Evolutionary conservation across 164 flowering plant species (phyloP), one percentile per base, ranked within the genome.

Genomic region (Vitis cinerea): DNA sequence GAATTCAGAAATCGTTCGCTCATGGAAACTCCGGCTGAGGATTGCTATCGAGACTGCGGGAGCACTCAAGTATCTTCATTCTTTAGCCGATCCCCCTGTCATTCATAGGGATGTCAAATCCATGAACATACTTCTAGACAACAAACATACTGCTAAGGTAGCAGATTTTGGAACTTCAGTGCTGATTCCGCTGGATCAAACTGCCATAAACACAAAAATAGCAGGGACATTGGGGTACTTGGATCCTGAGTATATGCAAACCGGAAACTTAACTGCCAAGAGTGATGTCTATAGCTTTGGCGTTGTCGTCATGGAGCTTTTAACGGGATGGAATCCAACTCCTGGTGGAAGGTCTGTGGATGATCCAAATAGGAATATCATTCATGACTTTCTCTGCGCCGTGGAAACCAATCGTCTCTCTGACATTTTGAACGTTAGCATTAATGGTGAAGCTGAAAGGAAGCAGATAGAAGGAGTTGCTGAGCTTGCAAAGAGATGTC

Each of bases 231-330:
- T 55, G 9, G 70, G 70, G 8, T 67, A 67, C 52, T 9, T 67
- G 23, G 70, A 67, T 47, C 70, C 70, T 1, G 70, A 67, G 31
- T 67, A 67, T 23, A 29, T 67, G 8, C 12, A 16, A 23, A 59
- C 72, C 2, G 64, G 64, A 3, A 9, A 50, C 7, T 23, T 69
- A n/a, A 69, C 72, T 4, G 30, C 48, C 12, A 27, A 48, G 49
- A 64, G 67, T 64, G 67, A 64, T 64, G 67, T 64, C 9, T 64
- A 64, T 27, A 64, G 55, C 50, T 64, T 69, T 16, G 65, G 72
- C 13, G 72, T 69, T 29, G 65, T 69, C 27, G 53, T 61, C 1
- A 12, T 69, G n/a, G 72, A 59, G 65, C 56, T 69, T 4, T 30
- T 69, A 15, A 69, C 65, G 1, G 64, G 72, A 9, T 27, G 16